These are phyloP conservation scores for Taiozyma sp. DNA, from an alignment of 1,139 yeast species.

Conservation along the genomic window DNA sequence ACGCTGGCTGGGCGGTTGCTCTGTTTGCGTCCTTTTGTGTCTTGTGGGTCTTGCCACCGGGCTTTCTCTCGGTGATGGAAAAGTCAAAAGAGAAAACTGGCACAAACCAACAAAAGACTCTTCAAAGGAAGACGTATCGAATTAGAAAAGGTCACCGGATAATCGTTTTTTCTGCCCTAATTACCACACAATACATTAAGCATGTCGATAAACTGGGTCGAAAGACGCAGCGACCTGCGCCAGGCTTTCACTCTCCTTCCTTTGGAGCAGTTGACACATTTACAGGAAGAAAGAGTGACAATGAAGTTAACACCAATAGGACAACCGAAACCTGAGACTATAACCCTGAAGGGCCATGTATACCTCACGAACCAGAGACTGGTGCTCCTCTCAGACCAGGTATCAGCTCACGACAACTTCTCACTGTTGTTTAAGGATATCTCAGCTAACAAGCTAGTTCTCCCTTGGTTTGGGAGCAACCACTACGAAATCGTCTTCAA, in stretches of 20 bases:
- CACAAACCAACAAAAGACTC: neutral
- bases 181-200: neutral
- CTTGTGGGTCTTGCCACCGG: neutral
- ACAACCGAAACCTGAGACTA: slow-evolving; percentile 21
- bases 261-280: slow-evolving; percentile 14
- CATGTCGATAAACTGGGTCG: slow-evolving; percentile 26
- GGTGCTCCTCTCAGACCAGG: slow-evolving; percentile 26
- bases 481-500: slow-evolving; percentile 43
- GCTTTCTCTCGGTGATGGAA: neutral
- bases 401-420: slow-evolving; percentile 25
- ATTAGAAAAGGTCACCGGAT: no score
- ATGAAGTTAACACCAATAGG: slow-evolving; percentile 18
- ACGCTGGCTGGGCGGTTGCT: neutral
- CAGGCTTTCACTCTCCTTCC: slow-evolving; percentile 26
- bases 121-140: neutral
- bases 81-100: neutral
- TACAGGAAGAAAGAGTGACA: slow-evolving; percentile 14
- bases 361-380: slow-evolving; percentile 30
- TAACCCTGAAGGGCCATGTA: slow-evolving; percentile 26
- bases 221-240: slow-evolving; percentile 5
- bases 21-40: slow-evolving; percentile 2
- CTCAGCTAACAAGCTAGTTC: slow-evolving; percentile 32
- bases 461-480: slow-evolving; percentile 56
- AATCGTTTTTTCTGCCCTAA: neutral
- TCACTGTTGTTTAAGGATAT: slow-evolving; percentile 25